Percentiles rank a stretch among this genome's conserved stretches.
Conservation (phyloP, 352 stramenopile genomes). For the Phytophthora citrophthora region DNA sequence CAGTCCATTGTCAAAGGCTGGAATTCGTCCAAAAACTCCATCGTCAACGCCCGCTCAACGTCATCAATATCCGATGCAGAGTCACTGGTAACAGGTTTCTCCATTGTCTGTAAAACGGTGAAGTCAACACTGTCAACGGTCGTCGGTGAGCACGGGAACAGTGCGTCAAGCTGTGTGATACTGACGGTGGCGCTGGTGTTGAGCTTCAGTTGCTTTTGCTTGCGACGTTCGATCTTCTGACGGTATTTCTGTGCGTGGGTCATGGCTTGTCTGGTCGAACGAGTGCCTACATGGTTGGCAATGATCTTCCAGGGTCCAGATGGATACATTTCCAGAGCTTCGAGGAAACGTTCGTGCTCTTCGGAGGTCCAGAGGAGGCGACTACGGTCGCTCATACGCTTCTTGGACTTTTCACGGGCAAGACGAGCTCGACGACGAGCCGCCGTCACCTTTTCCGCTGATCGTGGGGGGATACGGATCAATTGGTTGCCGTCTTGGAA, state of each 20-base stretch:
- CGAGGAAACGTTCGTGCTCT: conserved; percentile 54
- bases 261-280: conserved; percentile 45
- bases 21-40: conserved; percentile 41
- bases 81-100: neutral
- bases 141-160: conserved; percentile 20
- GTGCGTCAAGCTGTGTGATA: conserved; percentile 7
- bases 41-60: conserved; percentile 26
- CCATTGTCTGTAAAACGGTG: neutral
- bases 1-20: conserved; percentile 31
- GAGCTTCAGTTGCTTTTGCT: conserved; percentile 30
- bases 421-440: conserved; percentile 20
- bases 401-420: conserved; percentile 33
- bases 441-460: conserved; percentile 26
- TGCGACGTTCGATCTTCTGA: conserved; percentile 41
- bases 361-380: conserved; percentile 37
- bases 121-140: conserved; percentile 19
- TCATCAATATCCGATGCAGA: conserved; percentile 10
- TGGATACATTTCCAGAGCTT: conserved; percentile 45
- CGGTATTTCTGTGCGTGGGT: conserved; percentile 55
- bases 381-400: conserved; percentile 30
- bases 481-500: conserved; percentile 38
- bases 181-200: conserved; percentile 1
- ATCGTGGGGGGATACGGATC: conserved; percentile 34
- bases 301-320: conserved; percentile 52
- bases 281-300: conserved; percentile 39